Evolutionary conservation across 2,329 filamentous ascomycete genomes (phyloP), one percentile per base, ranked within the genome.

Genomic region (Calonectria crousiana): DNA sequence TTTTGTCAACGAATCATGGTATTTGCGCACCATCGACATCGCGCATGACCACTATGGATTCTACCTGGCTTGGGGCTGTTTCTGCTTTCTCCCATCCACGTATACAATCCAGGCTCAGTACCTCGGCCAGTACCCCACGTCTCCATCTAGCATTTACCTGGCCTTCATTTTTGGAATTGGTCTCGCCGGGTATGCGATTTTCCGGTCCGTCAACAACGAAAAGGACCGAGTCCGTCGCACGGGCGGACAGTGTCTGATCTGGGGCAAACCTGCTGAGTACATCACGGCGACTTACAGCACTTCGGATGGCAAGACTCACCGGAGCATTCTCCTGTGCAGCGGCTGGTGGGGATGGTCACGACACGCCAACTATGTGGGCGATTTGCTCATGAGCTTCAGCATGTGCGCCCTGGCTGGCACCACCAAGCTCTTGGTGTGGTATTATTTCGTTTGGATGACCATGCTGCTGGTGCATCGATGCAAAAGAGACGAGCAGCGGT

Each of bases 21-120:
- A 88, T 73, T 79, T 87, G n/a, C 82, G 83, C 26, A 88, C 86
- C 2, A 86, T 87, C 13, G 86, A 87, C 67, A 87, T 87, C 47
- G 81, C 81, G 5, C 85, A 87, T 64, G 86, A 88, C 47, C 86
- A 87, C 60, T 87, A 85, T 41, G 86, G 86, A 3, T 87, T 87
- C 74, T 86, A 87, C 74, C 77, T 87, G 4, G 83, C 82, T 32
- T 89, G 86, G 86, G 87, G 87, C 6, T 86, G 84, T 28, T 83
- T 86, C 32, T 86, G 84, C 20, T 88, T 85, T 80, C 80, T 89
- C 2, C 87, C 88, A 0, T 83, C 81, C 0, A 84, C 86, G 30
- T 89, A 89, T 76, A 89, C 88, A 0, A 82, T 88, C 0, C 88
- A 89, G 73, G 84, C 84, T 0, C 88, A 89, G 72, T 89, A 87